Percentiles rank a stretch among this genome's conserved stretches.
Evolutionary conservation across 2,329 filamentous ascomycete genomes (phyloP).

Genomic region (Colletotrichum gloeosporioides): DNA sequence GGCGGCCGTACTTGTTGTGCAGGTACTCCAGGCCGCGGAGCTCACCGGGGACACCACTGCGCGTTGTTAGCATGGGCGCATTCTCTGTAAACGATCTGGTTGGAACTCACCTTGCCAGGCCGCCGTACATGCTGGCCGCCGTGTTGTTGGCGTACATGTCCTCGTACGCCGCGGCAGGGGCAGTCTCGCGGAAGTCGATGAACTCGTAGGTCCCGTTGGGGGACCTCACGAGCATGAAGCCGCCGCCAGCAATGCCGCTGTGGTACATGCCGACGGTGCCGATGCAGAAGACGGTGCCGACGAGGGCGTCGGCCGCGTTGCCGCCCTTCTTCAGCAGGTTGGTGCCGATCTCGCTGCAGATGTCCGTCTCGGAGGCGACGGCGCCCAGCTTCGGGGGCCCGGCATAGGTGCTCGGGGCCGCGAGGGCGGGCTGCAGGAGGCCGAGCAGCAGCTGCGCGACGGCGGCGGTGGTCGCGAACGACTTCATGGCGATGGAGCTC

Average conservation of each 20-base stretch:
- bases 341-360: constrained; percentile 66
- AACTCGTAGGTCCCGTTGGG: constrained; percentile 74
- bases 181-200: constrained; percentile 86
- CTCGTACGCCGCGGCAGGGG: constrained; percentile 77
- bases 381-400: constrained; percentile 50
- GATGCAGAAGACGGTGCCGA: constrained; percentile 69
- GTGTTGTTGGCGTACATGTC: constrained; percentile 81
- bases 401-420: background rate
- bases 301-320: constrained; percentile 70
- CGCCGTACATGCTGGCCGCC: constrained; percentile 68
- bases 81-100: background rate
- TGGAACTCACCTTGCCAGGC: constrained; percentile 71
- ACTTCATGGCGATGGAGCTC: constrained; percentile 1
- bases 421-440: background rate
- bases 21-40: constrained; percentile 76
- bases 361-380: constrained; percentile 63
- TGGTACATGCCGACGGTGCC: constrained; percentile 71
- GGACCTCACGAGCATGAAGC: constrained; percentile 76
- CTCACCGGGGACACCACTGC: constrained; percentile 71
- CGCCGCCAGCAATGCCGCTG: constrained; percentile 76
- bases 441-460: constrained; percentile 16
- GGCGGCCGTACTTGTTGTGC: constrained; percentile 68
- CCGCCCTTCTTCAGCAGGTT: constrained; percentile 63
- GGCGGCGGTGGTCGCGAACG: constrained; percentile 11
- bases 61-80: background rate